Percentiles rank a stretch among this genome's conserved stretches.
Evolutionary conservation across 2,329 filamentous ascomycete species (phyloP).

Genomic region (Emergomyces africanus): DNA sequence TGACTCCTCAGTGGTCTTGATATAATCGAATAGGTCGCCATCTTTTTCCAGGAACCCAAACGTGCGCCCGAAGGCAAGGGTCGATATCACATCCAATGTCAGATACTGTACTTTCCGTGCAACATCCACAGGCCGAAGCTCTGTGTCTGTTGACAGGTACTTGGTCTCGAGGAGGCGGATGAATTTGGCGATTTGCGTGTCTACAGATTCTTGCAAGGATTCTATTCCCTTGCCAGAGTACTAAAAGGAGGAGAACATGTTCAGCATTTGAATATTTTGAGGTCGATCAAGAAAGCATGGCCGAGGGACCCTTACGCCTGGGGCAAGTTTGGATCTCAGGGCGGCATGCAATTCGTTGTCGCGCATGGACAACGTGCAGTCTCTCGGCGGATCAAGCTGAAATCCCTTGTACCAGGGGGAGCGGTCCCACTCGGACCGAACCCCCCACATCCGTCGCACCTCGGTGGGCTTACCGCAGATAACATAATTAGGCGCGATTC

Average conservation of each 20-base stretch:
- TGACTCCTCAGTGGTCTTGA: slow-evolving; percentile 19
- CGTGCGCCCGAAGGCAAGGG: slow-evolving; percentile 38
- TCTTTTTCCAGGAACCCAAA: slow-evolving; percentile 36
- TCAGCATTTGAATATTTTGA: background rate
- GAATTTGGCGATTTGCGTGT: slow-evolving; percentile 35
- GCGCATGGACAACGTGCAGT: background rate
- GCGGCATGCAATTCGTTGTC: background rate
- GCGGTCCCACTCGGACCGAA: slow-evolving; percentile 4
- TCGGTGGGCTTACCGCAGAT: slow-evolving; percentile 1
- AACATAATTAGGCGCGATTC: slow-evolving; percentile 6
- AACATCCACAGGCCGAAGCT: slow-evolving; percentile 30
- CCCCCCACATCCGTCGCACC: slow-evolving; percentile 3
- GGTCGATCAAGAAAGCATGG: background rate
- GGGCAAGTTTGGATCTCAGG: slow-evolving; percentile 1
- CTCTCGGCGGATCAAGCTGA: slow-evolving; percentile 1
- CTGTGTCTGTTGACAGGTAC: slow-evolving; percentile 25
- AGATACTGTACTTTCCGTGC: slow-evolving; percentile 40
- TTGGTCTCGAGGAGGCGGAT: slow-evolving; percentile 38
- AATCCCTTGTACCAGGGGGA: slow-evolving; percentile 4
- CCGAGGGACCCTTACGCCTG: background rate
- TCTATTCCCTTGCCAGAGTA: slow-evolving; percentile 46
- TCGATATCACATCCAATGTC: slow-evolving; percentile 44
- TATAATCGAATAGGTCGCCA: slow-evolving; percentile 30
- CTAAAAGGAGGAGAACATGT: slow-evolving; percentile 1
- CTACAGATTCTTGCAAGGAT: slow-evolving; percentile 37